Evolutionary conservation across 2,329 filamentous ascomycete genomes (phyloP).

Genomic region (Phaeosphaeriaceae sp.): DNA sequence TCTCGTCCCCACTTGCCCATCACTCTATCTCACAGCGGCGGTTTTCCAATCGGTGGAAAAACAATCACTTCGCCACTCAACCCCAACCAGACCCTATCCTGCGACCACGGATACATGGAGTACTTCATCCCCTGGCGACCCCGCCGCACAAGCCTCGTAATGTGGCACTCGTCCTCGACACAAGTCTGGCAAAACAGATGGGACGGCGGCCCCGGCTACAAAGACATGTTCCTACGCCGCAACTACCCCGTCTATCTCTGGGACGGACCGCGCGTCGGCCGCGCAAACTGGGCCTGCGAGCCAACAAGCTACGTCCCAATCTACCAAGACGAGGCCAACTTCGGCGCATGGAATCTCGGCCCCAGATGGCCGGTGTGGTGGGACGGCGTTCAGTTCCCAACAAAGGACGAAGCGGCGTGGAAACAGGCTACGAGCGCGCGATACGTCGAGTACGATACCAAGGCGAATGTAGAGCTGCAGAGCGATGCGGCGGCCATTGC

Average conservation of each 20-base stretch:
- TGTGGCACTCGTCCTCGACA: constrained; percentile 36
- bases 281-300: constrained; percentile 33
- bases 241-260: constrained; percentile 36
- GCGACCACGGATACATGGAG: constrained; percentile 38
- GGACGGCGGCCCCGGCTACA: constrained; percentile 34
- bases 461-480: constrained; percentile 27
- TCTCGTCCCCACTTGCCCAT: constrained; percentile 19
- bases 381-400: constrained; percentile 33
- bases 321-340: constrained; percentile 28
- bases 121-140: constrained; percentile 34
- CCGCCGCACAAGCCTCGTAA: constrained; percentile 28
- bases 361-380: constrained; percentile 25
- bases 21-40: constrained; percentile 22
- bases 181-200: constrained; percentile 38
- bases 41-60: constrained; percentile 34
- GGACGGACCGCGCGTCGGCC: constrained; percentile 33
- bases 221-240: constrained; percentile 33
- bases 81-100: constrained; percentile 27
- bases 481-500: constrained; percentile 29
- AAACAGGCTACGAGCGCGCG: constrained; percentile 29
- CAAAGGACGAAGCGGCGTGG: constrained; percentile 22
- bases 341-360: constrained; percentile 32
- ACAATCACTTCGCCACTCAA: constrained; percentile 13
- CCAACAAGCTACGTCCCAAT: constrained; percentile 18
- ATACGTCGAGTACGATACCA: constrained; percentile 32